These are phyloP conservation scores for Xylaria arbuscula DNA, from an alignment of 2,329 filamentous ascomycete species.

Conservation along the genomic window DNA sequence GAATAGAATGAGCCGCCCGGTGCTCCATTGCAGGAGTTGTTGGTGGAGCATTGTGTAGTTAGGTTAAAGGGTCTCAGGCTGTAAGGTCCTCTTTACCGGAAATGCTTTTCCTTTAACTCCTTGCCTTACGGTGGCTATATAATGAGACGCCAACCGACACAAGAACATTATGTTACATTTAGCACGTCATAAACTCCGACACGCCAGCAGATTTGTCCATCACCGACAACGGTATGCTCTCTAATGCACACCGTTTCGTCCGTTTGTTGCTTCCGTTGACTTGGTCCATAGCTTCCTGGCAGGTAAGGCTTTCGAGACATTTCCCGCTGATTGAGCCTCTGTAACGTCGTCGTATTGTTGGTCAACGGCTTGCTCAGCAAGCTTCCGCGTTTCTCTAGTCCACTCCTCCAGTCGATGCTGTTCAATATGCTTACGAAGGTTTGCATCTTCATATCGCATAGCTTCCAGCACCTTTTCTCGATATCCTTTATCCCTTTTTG, in stretches of 20 bases:
- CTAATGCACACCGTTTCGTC: slow-evolving; percentile 46
- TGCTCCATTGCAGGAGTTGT: not conserved
- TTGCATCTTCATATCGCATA: slow-evolving; percentile 76
- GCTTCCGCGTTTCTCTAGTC: slow-evolving; percentile 54
- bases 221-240: slow-evolving; percentile 7
- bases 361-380: slow-evolving; percentile 47
- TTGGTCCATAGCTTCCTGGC: slow-evolving; percentile 33
- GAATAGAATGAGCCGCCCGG: not conserved
- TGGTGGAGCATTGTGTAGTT: slow-evolving; percentile 6
- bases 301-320: slow-evolving; percentile 12
- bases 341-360: slow-evolving; percentile 46
- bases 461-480: slow-evolving; percentile 75
- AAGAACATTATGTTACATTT: slow-evolving; percentile 41
- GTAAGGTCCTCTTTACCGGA: slow-evolving; percentile 19
- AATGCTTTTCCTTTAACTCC: slow-evolving; percentile 40
- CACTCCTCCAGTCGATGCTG: slow-evolving; percentile 78
- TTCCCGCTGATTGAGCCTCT: slow-evolving; percentile 34
- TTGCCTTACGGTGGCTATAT: slow-evolving; percentile 44
- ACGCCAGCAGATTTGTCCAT: slow-evolving; percentile 40
- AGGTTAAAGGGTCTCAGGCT: slow-evolving; percentile 14
- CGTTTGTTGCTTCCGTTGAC: slow-evolving; percentile 40
- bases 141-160: slow-evolving; percentile 34
- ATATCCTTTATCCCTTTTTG: slow-evolving; percentile 70
- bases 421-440: slow-evolving; percentile 72
- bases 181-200: slow-evolving; percentile 35